These are phyloP conservation scores for Zygosaccharomyces pseudobailii DNA, from an alignment of 1,139 yeast species.

Conservation along the genomic window DNA sequence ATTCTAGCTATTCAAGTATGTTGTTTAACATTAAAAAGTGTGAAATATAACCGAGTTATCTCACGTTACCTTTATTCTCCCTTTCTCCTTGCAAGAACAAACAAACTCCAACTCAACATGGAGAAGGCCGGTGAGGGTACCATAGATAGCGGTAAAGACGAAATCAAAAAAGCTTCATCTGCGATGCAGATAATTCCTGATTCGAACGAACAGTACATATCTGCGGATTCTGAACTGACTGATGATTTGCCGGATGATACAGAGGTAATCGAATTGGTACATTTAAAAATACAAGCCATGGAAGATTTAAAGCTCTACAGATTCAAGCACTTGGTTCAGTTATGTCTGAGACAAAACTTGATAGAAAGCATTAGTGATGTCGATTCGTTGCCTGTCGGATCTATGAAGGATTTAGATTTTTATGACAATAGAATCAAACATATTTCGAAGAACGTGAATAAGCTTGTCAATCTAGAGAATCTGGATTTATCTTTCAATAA, in stretches of 20 bases:
- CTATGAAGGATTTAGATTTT: constrained; percentile 73
- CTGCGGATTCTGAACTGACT: constrained; percentile 57
- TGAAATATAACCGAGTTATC: too few relatives aligned
- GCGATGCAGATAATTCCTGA: constrained; percentile 49
- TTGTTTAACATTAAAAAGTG: not conserved
- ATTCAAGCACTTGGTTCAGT: constrained; percentile 51
- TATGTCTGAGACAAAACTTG: constrained; percentile 82
- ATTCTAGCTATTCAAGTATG: constrained; percentile 5
- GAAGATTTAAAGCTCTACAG: constrained; percentile 59
- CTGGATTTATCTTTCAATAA: constrained; percentile 89
- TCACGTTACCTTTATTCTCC: not conserved
- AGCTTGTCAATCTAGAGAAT: constrained; percentile 51
- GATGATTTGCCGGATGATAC: constrained; percentile 57
- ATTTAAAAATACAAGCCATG: constrained; percentile 65
- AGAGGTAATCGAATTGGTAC: constrained; percentile 70
- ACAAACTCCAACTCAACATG: not conserved
- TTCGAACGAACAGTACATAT: constrained; percentile 39
- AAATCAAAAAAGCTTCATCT: not conserved
- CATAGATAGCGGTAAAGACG: not conserved
- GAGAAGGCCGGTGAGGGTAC: not conserved
- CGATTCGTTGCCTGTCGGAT: constrained; percentile 52
- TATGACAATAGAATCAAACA: constrained; percentile 91
- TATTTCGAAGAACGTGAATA: constrained; percentile 61
- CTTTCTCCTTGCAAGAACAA: not conserved
- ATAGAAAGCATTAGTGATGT: constrained; percentile 68